Conservation (phyloP, 495 filamentous ascomycete species). For the Lepidopterella palustris region DNA sequence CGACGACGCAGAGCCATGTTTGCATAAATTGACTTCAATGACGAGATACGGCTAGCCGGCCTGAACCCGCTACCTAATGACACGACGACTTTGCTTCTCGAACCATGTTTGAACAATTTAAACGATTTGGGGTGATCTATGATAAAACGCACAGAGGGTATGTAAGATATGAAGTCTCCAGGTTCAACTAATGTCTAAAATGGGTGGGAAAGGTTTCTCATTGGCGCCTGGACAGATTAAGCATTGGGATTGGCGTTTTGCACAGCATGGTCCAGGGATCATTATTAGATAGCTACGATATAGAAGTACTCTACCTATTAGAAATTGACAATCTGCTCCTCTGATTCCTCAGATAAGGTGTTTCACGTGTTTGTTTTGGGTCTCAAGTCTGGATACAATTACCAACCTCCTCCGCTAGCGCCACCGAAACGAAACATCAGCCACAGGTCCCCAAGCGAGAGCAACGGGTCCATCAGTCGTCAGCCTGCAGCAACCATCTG, state of each 20-base stretch:
- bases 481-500: not conserved
- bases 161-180: not conserved
- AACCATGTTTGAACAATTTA: no score
- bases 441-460: not conserved
- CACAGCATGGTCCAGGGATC: not conserved
- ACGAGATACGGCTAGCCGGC: no score
- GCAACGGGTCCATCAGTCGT: not conserved
- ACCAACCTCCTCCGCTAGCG: not conserved
- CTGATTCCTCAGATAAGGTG: no score
- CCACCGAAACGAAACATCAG: not conserved
- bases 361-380: not conserved
- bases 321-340: no score
- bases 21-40: no score
- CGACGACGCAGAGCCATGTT: no score
- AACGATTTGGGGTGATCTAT: no score
- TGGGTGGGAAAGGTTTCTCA: not conserved
- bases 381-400: no score
- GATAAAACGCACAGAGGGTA: no score
- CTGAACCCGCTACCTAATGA: no score
- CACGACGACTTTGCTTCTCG: no score
- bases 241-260: constrained; percentile 1
- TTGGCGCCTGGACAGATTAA: not conserved
- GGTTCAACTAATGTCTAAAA: not conserved
- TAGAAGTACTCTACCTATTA: no score
- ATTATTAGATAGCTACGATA: not conserved